These are phyloP conservation scores for Eucalyptus cloeziana DNA, from an alignment of 345 rosid genomes.

Conservation along the genomic window DNA sequence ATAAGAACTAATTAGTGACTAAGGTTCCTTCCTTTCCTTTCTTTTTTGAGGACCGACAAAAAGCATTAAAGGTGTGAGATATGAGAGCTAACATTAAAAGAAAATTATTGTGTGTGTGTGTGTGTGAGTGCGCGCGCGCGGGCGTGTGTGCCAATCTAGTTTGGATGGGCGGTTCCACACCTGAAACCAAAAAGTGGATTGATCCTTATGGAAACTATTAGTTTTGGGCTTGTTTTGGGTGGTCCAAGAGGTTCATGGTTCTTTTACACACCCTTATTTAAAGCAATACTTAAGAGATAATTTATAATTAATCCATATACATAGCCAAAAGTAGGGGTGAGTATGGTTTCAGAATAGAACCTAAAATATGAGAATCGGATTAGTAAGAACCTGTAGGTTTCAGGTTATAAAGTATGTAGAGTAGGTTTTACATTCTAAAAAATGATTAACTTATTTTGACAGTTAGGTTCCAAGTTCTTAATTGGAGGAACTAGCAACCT, in stretches of 20 bases:
- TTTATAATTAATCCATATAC: too few species aligned
- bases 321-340: too few species aligned
- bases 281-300: too few species aligned
- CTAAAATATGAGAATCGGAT: accelerated
- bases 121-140: too few species aligned
- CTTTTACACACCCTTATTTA: too few species aligned
- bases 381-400: accelerated
- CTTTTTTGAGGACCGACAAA: neutral
- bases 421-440: accelerated
- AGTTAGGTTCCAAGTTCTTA: accelerated
- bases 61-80: neutral
- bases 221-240: too few species aligned
- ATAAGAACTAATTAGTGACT: neutral
- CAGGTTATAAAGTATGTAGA: accelerated
- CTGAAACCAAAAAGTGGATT: accelerated
- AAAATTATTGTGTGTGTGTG: too few species aligned
- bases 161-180: neutral
- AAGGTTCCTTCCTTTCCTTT: neutral
- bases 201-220: too few species aligned
- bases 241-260: too few species aligned
- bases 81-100: neutral
- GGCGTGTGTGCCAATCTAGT: too few species aligned
- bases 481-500: accelerated
- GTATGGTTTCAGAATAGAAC: accelerated
- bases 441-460: accelerated